phyloP scores from a whole-genome alignment of 495 filamentous ascomycete genomes.

The Hamigera avellanea region DNA sequence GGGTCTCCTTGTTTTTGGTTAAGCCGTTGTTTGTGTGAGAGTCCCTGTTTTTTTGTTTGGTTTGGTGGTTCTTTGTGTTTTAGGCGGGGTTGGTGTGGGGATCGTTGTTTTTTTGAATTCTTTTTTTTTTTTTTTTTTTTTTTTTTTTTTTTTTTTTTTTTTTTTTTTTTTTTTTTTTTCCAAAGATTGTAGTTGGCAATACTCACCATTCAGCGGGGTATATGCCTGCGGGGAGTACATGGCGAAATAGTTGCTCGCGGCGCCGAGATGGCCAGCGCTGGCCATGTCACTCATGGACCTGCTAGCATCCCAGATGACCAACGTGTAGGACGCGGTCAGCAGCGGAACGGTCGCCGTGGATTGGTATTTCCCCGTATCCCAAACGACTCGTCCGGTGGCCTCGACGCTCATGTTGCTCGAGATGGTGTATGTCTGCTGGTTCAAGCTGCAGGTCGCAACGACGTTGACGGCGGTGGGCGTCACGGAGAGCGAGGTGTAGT shows the following conservation, averaged over 20 bases:
- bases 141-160: constrained; percentile 14
- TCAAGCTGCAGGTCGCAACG: constrained; percentile 62
- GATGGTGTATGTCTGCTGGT: constrained; percentile 55
- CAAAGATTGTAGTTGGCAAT: constrained; percentile 4
- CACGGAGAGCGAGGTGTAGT: constrained; percentile 78
- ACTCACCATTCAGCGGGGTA: constrained; percentile 47
- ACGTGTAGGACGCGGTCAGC: constrained; percentile 68
- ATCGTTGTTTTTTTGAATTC: not conserved
- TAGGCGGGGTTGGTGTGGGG: not conserved
- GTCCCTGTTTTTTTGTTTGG: no score
- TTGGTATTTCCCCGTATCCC: constrained; percentile 72
- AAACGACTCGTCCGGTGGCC: constrained; percentile 47
- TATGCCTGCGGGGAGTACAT: constrained; percentile 68
- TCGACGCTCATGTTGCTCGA: constrained; percentile 49
- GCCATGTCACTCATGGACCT: constrained; percentile 49
- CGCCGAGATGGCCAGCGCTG: constrained; percentile 59
- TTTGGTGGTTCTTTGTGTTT: no score
- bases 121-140: no score
- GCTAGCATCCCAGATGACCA: constrained; percentile 69
- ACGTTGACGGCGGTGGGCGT: constrained; percentile 73
- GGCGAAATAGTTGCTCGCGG: constrained; percentile 56
- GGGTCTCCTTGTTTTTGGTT: no score
- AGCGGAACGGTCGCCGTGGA: constrained; percentile 46
- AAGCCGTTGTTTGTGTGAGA: no score
- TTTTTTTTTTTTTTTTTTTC: not conserved